phyloP scores from a whole-genome alignment of 306 rosid species.

The Cercis canadensis region DNA sequence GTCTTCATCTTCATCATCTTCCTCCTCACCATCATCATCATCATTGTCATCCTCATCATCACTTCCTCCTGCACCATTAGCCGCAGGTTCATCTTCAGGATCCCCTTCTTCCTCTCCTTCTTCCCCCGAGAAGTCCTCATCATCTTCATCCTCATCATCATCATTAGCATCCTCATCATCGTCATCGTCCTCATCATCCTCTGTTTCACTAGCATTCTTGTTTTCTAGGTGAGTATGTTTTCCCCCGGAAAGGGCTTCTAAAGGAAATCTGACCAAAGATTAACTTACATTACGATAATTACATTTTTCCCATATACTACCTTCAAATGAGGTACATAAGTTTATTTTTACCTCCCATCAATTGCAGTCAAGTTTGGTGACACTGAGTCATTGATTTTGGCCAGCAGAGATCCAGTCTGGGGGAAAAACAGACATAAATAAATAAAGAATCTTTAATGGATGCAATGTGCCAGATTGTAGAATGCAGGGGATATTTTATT shows the following conservation, averaged over 20 bases:
- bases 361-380: constrained; percentile 45
- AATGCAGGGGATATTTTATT: background rate
- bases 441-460: constrained; percentile 25
- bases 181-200: constrained; percentile 54
- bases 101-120: constrained; percentile 57
- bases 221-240: constrained; percentile 48
- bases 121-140: constrained; percentile 52
- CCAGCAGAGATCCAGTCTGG: constrained; percentile 63
- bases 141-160: constrained; percentile 57
- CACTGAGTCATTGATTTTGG: constrained; percentile 27
- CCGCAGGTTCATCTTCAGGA: constrained; percentile 58
- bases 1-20: background rate
- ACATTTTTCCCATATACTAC: background rate
- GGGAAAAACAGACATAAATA: constrained; percentile 8
- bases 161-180: constrained; percentile 43
- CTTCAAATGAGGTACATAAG: constrained; percentile 10
- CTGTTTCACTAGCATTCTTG: constrained; percentile 59
- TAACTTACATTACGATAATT: constrained; percentile 21
- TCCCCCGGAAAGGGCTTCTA: constrained; percentile 40
- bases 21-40: constrained; percentile 32
- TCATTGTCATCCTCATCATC: constrained; percentile 58
- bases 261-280: constrained; percentile 54
- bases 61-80: constrained; percentile 63
- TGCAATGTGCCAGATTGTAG: constrained; percentile 3
- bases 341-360: constrained; percentile 58